Base-by-base conservation (phyloP, 108 stramenopile genomes). In the Fragilariopsis cylindrus region DNA sequence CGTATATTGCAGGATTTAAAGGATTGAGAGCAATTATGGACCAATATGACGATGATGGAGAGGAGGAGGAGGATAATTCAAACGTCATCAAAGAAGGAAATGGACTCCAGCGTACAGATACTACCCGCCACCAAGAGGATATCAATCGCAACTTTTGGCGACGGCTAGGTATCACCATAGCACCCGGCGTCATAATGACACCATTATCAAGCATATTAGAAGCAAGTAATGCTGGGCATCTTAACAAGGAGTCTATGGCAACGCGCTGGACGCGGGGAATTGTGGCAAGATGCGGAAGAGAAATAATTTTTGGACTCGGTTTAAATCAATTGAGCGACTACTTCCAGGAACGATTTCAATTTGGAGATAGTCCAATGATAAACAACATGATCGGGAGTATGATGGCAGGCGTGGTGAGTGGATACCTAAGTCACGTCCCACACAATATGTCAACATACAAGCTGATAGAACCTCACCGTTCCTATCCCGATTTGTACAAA, bases 1-100 rank as follows among this genome's bases (percentile, higher is more conserved):
- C 83, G n/a, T 90, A 90, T 69, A 88, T 90, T 63, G 82, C 80
- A 48, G 90, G 90, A 30, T 89, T 91, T 83, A 91, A 91, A 81
- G 65, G 67, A 9, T 50, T 87, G 30, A 84, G 90, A 12, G 67
- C 78, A 42, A 19, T 43, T 4, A 73, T 85, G 74, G 74, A 84
- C 67, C 57, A 80, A 82, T 48, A 68, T 74, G 68, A 75, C 71
- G 75, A 79, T 49, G 43, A 45, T 41, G 62, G n/a, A 6, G 39
- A 30, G 40, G 50, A 41, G 11, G 4, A 63, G 15, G 43, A 63
- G 8, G 43, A 43, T 45, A 44, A 18, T n/a, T 45, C 62, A 3
- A 49, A 60, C 49, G 11, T 39, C 7, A 50, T 50, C 12, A 30
- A 3, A 6, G n/a, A 5, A 68, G 49, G 50, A 48, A 50, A 48